Evolutionary conservation across 2,329 filamentous ascomycete species (phyloP).

Genomic region (Aspergillus proliferans): DNA sequence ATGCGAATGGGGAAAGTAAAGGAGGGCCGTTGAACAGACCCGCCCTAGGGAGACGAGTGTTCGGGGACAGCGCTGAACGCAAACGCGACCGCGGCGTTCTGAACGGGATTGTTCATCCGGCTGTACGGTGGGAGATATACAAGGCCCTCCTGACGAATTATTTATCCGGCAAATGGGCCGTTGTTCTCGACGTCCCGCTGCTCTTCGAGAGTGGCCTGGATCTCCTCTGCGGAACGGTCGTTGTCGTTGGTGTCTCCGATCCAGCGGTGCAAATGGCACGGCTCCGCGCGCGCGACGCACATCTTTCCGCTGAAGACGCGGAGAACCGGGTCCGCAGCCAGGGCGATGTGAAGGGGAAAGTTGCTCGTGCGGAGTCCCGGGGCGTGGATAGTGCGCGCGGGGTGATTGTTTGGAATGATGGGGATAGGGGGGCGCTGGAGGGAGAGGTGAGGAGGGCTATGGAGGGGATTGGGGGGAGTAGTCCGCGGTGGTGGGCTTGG

Average conservation of each 20-base stretch:
- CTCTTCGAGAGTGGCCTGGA: constrained; percentile 88
- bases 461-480: constrained; percentile 53
- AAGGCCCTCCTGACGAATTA: constrained; percentile 67
- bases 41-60: constrained; percentile 77
- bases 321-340: constrained; percentile 81
- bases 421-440: constrained; percentile 62
- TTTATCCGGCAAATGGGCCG: constrained; percentile 71
- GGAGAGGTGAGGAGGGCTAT: constrained; percentile 62
- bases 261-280: constrained; percentile 75
- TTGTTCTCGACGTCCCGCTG: constrained; percentile 85
- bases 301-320: constrained; percentile 79
- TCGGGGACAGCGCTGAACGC: constrained; percentile 68
- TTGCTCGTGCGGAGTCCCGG: constrained; percentile 63
- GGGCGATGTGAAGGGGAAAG: constrained; percentile 79
- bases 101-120: constrained; percentile 89
- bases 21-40: constrained; percentile 70
- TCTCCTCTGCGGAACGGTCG: constrained; percentile 71
- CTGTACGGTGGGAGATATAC: constrained; percentile 78
- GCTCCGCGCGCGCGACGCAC: constrained; percentile 66
- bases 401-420: constrained; percentile 88
- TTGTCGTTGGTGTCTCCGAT: constrained; percentile 81
- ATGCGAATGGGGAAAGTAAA: not conserved
- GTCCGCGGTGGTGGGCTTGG: constrained; percentile 81
- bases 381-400: constrained; percentile 52
- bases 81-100: constrained; percentile 67